phyloP scores from a whole-genome alignment of 2,329 filamentous ascomycete species.

The Biscogniauxia marginata region DNA sequence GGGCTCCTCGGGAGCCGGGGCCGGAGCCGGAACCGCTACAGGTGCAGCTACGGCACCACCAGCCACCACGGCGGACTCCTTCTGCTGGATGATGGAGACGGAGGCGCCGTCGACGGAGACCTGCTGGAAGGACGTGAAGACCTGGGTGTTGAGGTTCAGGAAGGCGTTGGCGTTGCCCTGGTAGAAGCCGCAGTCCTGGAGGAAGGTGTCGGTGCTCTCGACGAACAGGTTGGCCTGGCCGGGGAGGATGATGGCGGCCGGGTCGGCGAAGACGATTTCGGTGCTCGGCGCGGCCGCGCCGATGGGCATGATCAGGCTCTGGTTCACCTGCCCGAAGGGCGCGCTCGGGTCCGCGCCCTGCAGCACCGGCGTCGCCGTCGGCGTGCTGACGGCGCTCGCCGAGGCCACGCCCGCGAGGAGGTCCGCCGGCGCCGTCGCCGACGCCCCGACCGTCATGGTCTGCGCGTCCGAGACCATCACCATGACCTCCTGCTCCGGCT shows the following conservation, averaged over 20 bases:
- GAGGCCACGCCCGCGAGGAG: conserved; percentile 20
- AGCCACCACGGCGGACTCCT: not conserved
- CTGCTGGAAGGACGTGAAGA: conserved; percentile 32
- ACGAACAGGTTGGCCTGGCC: conserved; percentile 35
- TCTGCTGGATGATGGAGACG: conserved; percentile 16
- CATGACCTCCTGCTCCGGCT: conserved; percentile 32
- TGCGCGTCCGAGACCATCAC: conserved; percentile 39
- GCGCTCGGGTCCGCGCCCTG: conserved; percentile 30
- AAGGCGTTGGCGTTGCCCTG: conserved; percentile 27
- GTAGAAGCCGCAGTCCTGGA: conserved; percentile 34
- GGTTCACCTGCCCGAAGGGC: conserved; percentile 35
- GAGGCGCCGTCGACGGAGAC: conserved; percentile 21
- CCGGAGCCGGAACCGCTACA: not conserved
- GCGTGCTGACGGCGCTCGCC: conserved; percentile 18
- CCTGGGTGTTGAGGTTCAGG: conserved; percentile 26
- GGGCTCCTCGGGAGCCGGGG: too few species aligned
- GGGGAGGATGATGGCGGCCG: conserved; percentile 38
- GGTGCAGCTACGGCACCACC: not conserved
- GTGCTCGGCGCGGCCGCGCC: conserved; percentile 25
- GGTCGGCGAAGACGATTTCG: conserved; percentile 35
- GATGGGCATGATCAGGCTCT: conserved; percentile 36
- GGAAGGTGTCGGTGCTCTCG: conserved; percentile 33
- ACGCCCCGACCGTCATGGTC: conserved; percentile 36
- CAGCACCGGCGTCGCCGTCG: conserved; percentile 15
- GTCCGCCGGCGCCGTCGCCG: conserved; percentile 17